Evolutionary conservation across 2,329 filamentous ascomycete species (phyloP).

Genomic region (Chaetomium sp.): DNA sequence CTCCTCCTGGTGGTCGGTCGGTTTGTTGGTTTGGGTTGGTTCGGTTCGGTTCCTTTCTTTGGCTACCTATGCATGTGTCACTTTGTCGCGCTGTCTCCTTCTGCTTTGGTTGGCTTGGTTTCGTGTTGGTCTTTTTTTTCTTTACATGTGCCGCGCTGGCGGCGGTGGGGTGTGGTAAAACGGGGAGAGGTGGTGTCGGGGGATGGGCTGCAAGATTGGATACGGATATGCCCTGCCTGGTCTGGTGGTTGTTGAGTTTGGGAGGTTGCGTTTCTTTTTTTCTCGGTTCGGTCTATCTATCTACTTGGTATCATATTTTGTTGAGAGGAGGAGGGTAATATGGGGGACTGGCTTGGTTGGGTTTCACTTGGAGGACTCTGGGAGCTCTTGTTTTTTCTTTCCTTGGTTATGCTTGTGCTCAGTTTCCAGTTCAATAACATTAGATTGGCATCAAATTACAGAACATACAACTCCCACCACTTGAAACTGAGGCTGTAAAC

Average conservation of each 20-base stretch:
- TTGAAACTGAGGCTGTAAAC: background rate
- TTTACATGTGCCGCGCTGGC: background rate
- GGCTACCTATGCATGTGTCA: background rate
- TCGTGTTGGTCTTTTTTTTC: background rate
- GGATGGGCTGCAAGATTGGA: constrained; percentile 2
- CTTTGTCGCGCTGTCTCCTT: background rate
- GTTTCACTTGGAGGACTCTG: background rate
- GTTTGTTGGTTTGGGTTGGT: too few species aligned
- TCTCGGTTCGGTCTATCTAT: background rate
- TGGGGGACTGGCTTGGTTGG: background rate
- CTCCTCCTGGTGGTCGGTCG: background rate
- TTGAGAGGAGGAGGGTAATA: background rate
- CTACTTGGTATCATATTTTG: too few species aligned
- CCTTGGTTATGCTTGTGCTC: background rate
- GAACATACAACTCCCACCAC: background rate
- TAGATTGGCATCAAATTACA: background rate
- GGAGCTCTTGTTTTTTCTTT: background rate
- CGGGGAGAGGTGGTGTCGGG: background rate
- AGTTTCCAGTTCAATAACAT: background rate
- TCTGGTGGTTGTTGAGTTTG: background rate
- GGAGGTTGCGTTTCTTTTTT: background rate
- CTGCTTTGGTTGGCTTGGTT: too few species aligned
- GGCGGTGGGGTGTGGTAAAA: background rate
- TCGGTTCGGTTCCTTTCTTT: background rate
- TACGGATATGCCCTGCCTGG: background rate